Evolutionary conservation across 2,329 filamentous ascomycete species (phyloP).

Genomic region (Fusarium bactridioides): DNA sequence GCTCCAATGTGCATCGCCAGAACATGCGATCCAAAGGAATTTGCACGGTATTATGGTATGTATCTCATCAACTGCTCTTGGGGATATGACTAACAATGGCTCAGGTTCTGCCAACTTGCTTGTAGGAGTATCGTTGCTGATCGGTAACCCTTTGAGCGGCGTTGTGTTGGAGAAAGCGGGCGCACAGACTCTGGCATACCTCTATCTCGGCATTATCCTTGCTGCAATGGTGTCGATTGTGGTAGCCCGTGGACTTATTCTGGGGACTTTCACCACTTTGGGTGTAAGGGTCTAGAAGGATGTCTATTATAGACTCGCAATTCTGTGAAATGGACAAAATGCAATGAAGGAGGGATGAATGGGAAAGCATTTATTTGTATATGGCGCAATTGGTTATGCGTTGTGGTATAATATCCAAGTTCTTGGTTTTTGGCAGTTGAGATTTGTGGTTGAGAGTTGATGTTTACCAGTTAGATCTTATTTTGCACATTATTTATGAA

Average conservation of each 20-base stretch:
- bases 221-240: slow-evolving; percentile 40
- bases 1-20: slow-evolving; percentile 53
- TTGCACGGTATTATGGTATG: slow-evolving; percentile 50
- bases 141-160: slow-evolving; percentile 55
- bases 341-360: no score
- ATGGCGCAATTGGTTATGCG: background rate
- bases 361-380: background rate
- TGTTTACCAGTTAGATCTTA: background rate
- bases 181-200: slow-evolving; percentile 51
- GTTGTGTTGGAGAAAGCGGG: slow-evolving; percentile 53
- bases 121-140: slow-evolving; percentile 52
- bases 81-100: slow-evolving; percentile 38
- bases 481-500: background rate
- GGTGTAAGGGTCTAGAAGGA: slow-evolving; percentile 3
- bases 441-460: background rate
- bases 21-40: slow-evolving; percentile 53
- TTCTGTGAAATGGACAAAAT: background rate
- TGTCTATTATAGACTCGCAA: background rate
- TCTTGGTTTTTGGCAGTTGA: background rate
- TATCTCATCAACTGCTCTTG: background rate
- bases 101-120: slow-evolving; percentile 54
- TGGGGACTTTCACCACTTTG: slow-evolving; percentile 9
- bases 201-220: slow-evolving; percentile 52
- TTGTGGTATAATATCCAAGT: background rate
- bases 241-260: slow-evolving; percentile 26